These are phyloP conservation scores for Fusarium concolor DNA, from an alignment of 2,329 filamentous ascomycete genomes.

Conservation along the genomic window DNA sequence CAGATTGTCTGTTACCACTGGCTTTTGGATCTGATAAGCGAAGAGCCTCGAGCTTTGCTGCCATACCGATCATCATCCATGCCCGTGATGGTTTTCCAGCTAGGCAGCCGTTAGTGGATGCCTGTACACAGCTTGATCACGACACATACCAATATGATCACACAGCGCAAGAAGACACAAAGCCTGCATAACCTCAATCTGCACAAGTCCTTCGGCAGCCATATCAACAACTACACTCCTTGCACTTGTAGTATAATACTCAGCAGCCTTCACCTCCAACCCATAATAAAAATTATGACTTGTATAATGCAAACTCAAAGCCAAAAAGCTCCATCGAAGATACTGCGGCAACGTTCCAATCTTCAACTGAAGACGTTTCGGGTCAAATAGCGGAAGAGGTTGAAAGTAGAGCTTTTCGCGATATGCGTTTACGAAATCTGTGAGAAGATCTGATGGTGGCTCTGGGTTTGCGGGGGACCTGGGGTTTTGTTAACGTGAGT, in stretches of 20 bases:
- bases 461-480: conserved; percentile 36
- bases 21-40: conserved; percentile 4
- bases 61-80: conserved; percentile 44
- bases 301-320: conserved; percentile 21
- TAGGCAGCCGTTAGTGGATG: not conserved
- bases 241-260: conserved; percentile 35
- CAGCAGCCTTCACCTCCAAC: conserved; percentile 30
- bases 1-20: not conserved
- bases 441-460: conserved; percentile 10
- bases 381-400: conserved; percentile 30
- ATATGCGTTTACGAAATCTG: conserved; percentile 22
- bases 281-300: conserved; percentile 35
- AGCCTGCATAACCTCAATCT: conserved; percentile 34
- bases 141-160: conserved; percentile 31
- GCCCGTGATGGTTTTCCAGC: conserved; percentile 33
- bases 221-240: conserved; percentile 36
- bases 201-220: conserved; percentile 17
- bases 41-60: conserved; percentile 33
- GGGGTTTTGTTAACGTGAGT: not conserved
- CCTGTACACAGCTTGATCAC: accelerated
- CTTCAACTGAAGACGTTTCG: conserved; percentile 6
- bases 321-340: conserved; percentile 38
- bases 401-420: conserved; percentile 37
- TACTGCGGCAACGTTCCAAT: conserved; percentile 31
- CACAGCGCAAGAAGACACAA: conserved; percentile 39